Base-by-base conservation (phyloP, 306 rosid species). In the Mucuna pruriens region DNA sequence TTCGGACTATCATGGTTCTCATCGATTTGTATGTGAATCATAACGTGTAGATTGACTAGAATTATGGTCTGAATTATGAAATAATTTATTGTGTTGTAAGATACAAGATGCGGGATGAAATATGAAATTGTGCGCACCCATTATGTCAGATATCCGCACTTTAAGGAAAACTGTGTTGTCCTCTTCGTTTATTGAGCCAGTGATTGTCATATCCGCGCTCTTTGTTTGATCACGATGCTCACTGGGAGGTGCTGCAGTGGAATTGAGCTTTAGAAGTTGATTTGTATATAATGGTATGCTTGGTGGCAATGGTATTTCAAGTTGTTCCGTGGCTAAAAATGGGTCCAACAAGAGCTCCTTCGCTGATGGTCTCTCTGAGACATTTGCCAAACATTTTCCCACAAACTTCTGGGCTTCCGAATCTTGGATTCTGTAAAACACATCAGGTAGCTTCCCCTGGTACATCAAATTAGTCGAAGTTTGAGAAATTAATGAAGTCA, bases 361-460 rank as follows among this genome's bases (percentile, higher is more conserved):
- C 4, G 98, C 97, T 0, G 92, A 82, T 67, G 86, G 83, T 78
- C 98, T 95, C 84, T 84, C 72, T 15, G 95, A 86, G 65, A 79
- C 95, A 84, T 84, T 76, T 61, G 64, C 90, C 74, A 95, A 84
- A 86, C 98, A 95, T 74, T 79, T 90, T n/a, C 88, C 92, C 31
- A 95, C 95, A 42, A 95, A 95, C 71, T 49, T 78, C 26, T 64
- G 90, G 1, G 97, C 97, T 75, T 95, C 97, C 78, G 48, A 60
- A 62, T 91, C 89, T 81, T 90, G 71, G 78, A 95, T 90, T 80
- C 83, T 84, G 84, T 87, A 79, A 77, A 85, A 89, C 1, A 92
- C 97, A 13, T 87, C 73, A 1, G 98, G 98, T 33, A 92, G 83
- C 85, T 92, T 95, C 15, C 97, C 97, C 98, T 94, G 73, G 12